A percentile compares a stretch with the other conserved stretches of the same genome.
Conservation (phyloP, 2,329 filamentous ascomycete species). For the Colletotrichum camelliae region DNA sequence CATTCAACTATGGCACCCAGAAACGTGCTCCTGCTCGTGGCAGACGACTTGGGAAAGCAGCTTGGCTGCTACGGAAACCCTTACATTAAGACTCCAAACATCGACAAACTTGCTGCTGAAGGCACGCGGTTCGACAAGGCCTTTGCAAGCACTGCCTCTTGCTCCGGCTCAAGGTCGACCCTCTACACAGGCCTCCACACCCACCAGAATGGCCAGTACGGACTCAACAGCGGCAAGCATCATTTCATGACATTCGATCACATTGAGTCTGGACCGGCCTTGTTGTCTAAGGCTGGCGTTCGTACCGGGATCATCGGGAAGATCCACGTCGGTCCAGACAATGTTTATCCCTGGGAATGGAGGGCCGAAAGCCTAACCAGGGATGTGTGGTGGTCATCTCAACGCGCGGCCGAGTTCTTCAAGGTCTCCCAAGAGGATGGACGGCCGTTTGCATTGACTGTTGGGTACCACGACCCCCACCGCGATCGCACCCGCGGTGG, state of each 20-base stretch:
- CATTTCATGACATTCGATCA: slow-evolving; percentile 48
- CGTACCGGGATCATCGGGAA: background rate
- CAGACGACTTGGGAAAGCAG: slow-evolving; percentile 46
- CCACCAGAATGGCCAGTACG: slow-evolving; percentile 53
- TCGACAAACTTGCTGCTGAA: slow-evolving; percentile 43
- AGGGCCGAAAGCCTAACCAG: background rate
- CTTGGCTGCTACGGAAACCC: slow-evolving; percentile 40
- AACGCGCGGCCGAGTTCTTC: background rate
- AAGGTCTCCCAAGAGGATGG: background rate
- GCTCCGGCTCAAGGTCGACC: slow-evolving; percentile 49
- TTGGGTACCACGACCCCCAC: background rate
- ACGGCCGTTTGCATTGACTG: background rate
- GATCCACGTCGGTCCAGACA: background rate
- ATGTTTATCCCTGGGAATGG: background rate
- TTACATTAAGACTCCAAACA: slow-evolving; percentile 39
- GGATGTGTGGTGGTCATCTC: background rate
- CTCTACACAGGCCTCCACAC: slow-evolving; percentile 56
- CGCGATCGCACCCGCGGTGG: background rate
- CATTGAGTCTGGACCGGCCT: slow-evolving; percentile 32
- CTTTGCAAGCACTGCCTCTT: slow-evolving; percentile 52
- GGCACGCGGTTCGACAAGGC: slow-evolving; percentile 42
- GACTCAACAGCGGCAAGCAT: slow-evolving; percentile 39
- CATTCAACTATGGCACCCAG: slow-evolving; percentile 19
- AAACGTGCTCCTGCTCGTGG: slow-evolving; percentile 45
- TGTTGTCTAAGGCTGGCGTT: background rate